Evolutionary conservation across 2,329 filamentous ascomycete genomes (phyloP).

Genomic region (Pyrenochaeta sp.): DNA sequence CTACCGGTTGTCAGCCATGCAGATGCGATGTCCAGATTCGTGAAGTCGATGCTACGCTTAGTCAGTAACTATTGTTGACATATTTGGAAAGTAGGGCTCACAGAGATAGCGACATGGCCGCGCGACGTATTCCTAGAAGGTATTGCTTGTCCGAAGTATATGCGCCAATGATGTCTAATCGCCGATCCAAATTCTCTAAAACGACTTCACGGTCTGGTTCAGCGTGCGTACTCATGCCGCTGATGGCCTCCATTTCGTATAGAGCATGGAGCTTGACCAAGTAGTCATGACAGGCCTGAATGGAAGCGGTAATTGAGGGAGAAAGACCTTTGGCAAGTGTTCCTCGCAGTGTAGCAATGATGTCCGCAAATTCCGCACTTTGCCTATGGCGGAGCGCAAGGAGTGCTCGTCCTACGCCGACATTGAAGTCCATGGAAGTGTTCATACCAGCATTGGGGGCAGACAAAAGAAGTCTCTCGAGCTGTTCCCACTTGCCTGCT

Average conservation of each 20-base stretch:
- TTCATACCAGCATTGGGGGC: slow-evolving; percentile 52
- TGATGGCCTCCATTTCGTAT: slow-evolving; percentile 84
- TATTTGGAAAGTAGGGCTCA: slow-evolving; percentile 52
- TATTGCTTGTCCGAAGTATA: slow-evolving; percentile 95
- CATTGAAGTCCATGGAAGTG: slow-evolving; percentile 75
- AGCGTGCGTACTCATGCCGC: slow-evolving; percentile 52
- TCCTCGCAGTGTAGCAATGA: slow-evolving; percentile 72
- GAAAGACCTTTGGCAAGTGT: slow-evolving; percentile 79
- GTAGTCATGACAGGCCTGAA: slow-evolving; percentile 85
- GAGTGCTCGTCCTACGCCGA: slow-evolving; percentile 76
- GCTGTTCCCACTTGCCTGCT: slow-evolving; percentile 79
- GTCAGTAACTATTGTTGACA: slow-evolving; percentile 14
- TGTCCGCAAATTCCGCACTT: slow-evolving; percentile 60
- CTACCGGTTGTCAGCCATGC: slow-evolving; percentile 87
- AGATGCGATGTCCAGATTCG: slow-evolving; percentile 77
- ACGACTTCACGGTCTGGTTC: slow-evolving; percentile 44
- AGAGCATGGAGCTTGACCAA: slow-evolving; percentile 87
- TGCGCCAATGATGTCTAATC: slow-evolving; percentile 88
- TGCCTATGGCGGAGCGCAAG: slow-evolving; percentile 66
- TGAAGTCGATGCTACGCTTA: slow-evolving; percentile 62
- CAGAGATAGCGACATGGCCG: slow-evolving; percentile 82
- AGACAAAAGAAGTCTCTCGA: slow-evolving; percentile 68
- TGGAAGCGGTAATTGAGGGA: slow-evolving; percentile 76
- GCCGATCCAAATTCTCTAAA: slow-evolving; percentile 70
- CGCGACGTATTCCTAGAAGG: slow-evolving; percentile 82